Evolutionary conservation across 305 asterid species (phyloP).

Genomic region (Fraxinus greggii): DNA sequence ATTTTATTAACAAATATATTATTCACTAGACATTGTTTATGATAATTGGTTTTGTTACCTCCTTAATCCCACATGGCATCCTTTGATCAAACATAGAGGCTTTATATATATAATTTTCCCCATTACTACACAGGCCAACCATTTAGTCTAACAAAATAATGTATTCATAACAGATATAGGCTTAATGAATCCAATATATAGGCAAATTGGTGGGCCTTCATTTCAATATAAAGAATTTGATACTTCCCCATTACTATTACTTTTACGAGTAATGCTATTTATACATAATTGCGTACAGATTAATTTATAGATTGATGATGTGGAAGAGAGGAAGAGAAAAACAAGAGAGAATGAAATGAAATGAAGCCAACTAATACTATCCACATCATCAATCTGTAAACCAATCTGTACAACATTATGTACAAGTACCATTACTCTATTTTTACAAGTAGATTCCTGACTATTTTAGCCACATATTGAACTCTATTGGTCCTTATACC

Average conservation of each 20-base stretch:
- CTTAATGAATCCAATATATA: not conserved
- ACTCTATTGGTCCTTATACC: not conserved
- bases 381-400: not conserved
- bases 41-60: not conserved
- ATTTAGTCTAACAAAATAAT: not conserved
- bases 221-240: not conserved
- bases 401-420: not conserved
- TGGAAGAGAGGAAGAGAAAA: not conserved
- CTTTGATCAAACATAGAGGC: not conserved
- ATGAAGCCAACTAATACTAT: not conserved
- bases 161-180: not conserved
- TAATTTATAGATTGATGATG: not conserved
- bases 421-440: not conserved
- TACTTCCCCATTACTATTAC: not conserved
- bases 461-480: slow-evolving; percentile 3
- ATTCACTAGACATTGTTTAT: not conserved
- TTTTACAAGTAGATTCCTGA: not conserved
- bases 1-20: not conserved
- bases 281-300: not conserved
- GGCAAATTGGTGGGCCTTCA: not conserved
- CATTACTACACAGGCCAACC: not conserved
- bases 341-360: not conserved
- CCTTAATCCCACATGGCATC: not conserved
- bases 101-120: not conserved
- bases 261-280: not conserved